These are phyloP conservation scores for Przewalskia tangutica DNA, from an alignment of 257 asterid genomes.

Conservation along the genomic window DNA sequence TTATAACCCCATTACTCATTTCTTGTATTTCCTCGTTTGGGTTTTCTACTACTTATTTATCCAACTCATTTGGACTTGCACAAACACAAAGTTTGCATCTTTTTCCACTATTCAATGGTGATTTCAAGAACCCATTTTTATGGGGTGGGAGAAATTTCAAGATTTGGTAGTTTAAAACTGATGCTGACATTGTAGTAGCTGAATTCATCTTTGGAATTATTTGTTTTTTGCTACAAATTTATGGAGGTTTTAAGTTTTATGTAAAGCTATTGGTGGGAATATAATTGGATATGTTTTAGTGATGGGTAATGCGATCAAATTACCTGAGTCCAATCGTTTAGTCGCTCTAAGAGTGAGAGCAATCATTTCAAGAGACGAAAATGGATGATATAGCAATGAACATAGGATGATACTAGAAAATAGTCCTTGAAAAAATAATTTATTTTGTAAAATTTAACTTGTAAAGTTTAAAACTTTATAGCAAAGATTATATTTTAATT, in stretches of 20 bases:
- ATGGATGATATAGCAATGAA: too few species aligned
- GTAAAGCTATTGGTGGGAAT: neutral
- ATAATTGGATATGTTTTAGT: too few species aligned
- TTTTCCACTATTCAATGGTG: conserved; percentile 7
- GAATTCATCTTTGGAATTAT: neutral
- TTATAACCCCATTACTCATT: neutral
- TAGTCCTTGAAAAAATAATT: too few species aligned
- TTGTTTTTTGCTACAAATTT: too few species aligned
- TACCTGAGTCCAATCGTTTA: too few species aligned
- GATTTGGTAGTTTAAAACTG: neutral
- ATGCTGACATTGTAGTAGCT: neutral
- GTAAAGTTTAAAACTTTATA: too few species aligned
- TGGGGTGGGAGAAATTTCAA: neutral
- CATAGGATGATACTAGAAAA: too few species aligned
- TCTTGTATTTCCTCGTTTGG: conserved; percentile 21
- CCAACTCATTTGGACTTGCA: conserved; percentile 49
- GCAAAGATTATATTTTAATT: too few species aligned
- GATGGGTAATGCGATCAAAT: too few species aligned
- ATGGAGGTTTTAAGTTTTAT: neutral
- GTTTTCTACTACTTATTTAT: conserved; percentile 17
- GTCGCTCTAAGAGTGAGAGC: too few species aligned
- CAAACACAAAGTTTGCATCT: conserved; percentile 21
- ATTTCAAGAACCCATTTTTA: neutral
- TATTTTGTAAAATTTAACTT: too few species aligned
- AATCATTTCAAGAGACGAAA: too few species aligned